A percentile compares a stretch with the other conserved stretches of the same genome.
Conservation (phyloP, 2,329 filamentous ascomycete genomes). For the Penicillium polonicum region DNA sequence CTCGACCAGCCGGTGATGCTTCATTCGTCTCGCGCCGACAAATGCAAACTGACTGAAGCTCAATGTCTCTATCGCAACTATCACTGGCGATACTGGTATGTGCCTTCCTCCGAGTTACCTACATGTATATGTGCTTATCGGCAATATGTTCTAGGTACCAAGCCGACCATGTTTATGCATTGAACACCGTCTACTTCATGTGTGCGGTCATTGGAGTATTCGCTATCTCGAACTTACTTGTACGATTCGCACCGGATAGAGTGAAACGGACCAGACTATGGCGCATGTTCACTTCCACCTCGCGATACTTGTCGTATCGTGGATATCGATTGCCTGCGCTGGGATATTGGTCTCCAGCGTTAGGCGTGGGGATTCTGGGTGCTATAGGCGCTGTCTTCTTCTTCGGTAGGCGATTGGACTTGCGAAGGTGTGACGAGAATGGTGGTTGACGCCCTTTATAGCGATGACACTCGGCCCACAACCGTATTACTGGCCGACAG, state of each 20-base stretch:
- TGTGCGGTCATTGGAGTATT: constrained; percentile 52
- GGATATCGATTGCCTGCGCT: constrained; percentile 36
- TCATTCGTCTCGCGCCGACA: constrained; percentile 31
- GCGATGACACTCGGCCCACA: constrained; percentile 51
- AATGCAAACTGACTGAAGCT: constrained; percentile 30
- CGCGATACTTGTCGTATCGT: constrained; percentile 46
- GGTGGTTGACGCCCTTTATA: constrained; percentile 10
- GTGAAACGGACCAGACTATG: constrained; percentile 29
- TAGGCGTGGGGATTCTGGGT: constrained; percentile 47
- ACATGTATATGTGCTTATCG: background rate
- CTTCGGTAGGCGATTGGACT: constrained; percentile 34
- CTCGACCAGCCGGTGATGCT: constrained; percentile 34
- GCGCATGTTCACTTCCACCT: constrained; percentile 36
- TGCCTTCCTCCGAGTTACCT: background rate
- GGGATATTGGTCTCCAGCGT: constrained; percentile 46
- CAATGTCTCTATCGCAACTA: constrained; percentile 31
- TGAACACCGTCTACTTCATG: constrained; percentile 56
- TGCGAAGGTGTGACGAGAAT: background rate
- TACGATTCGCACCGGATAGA: constrained; percentile 30
- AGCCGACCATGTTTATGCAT: constrained; percentile 54
- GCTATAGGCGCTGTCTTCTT: constrained; percentile 49
- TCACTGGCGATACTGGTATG: constrained; percentile 35
- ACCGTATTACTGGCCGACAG: constrained; percentile 59
- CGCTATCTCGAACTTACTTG: constrained; percentile 41
- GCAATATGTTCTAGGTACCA: constrained; percentile 46